Base-by-base conservation (phyloP, 306 rosid species). In the Nissolia schottii region DNA sequence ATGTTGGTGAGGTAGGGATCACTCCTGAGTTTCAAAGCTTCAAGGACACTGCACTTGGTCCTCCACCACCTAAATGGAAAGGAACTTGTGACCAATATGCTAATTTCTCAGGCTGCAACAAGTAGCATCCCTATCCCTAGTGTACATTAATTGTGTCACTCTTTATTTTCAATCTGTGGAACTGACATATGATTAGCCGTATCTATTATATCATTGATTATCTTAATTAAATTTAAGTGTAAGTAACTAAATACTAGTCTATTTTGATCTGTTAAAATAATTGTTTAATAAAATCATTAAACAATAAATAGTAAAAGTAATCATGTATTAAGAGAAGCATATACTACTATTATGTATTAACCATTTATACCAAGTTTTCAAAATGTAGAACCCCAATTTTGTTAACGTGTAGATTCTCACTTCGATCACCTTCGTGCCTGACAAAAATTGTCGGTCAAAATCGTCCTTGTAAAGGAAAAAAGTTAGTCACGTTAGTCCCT, bases 51-150 rank as follows among this genome's bases (percentile, higher is more conserved):
- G 96, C 92, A 15, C 76, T 86, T 60, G 95, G 91, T 49, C 92
- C 90, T 82, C 94, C 92, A 51, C 98, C 98, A 0, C 50, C 70
- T 50, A 91, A 86, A 82, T 94, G 98, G 97, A 91, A 87, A 74
- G 98, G 98, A 82, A 77, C 74, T 14, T 91, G 98, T 82, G 76
- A 23, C 15, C 77, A 32, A 11, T 85, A 38, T 73, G 87, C 93
- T 40, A 93, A 93, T 83, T 93, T 94, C 83, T 84, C 92, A 3
- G 97, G 96, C 81, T 93, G 98, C 86, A 93, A 91, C 79, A 87
- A 86, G 98, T 93, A 87, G 71, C 59, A 48, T 64, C 50, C 32
- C 62, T 46, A 61, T 50, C 70, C 79, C 40, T 29, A 0, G n/a
- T 70, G 27, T 54, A 34, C 25, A 32, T 14, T n/a, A n/a, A n/a